Evolutionary conservation across 2,329 filamentous ascomycete genomes (phyloP).

Genomic region (Trichoderma polysporum): DNA sequence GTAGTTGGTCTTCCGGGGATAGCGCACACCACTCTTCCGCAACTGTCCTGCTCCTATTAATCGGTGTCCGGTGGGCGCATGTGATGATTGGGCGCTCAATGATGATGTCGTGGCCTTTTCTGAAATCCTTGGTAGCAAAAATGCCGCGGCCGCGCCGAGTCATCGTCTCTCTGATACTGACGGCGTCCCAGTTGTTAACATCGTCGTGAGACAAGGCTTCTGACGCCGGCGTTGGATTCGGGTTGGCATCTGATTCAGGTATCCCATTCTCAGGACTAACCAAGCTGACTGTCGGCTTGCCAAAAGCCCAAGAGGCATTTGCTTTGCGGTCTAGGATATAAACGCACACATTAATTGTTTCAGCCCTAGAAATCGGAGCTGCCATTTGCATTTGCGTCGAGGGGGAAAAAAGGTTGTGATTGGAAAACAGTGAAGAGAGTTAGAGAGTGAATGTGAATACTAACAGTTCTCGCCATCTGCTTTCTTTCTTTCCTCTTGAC

Average conservation of each 20-base stretch:
- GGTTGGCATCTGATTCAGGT: neutral
- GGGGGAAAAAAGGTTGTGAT: neutral
- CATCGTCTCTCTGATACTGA: slow-evolving; percentile 19
- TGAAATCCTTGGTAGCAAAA: slow-evolving; percentile 23
- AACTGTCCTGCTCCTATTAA: slow-evolving; percentile 7
- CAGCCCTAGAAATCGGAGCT: neutral
- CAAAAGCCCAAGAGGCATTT: neutral
- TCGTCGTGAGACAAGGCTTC: neutral
- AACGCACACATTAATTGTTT: neutral
- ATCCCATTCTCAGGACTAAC: neutral
- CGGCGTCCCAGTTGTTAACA: slow-evolving; percentile 20
- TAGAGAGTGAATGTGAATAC: neutral
- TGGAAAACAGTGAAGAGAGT: neutral
- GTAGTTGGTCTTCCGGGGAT: neutral
- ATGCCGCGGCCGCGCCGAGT: slow-evolving; percentile 24
- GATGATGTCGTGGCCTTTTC: slow-evolving; percentile 23
- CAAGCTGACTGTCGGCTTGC: neutral
- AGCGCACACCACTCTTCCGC: slow-evolving; percentile 24
- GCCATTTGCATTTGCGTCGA: neutral
- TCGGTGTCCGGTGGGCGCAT: slow-evolving; percentile 22
- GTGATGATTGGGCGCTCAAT: slow-evolving; percentile 24
- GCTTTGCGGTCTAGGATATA: neutral
- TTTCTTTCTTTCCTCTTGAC: neutral
- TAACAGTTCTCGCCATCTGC: neutral
- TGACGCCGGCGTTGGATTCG: neutral